A percentile compares a stretch with the other conserved stretches of the same genome.
These are phyloP conservation scores for Globisporangium recalcitrans DNA, from an alignment of 352 stramenopile genomes.

Conservation along the genomic window DNA sequence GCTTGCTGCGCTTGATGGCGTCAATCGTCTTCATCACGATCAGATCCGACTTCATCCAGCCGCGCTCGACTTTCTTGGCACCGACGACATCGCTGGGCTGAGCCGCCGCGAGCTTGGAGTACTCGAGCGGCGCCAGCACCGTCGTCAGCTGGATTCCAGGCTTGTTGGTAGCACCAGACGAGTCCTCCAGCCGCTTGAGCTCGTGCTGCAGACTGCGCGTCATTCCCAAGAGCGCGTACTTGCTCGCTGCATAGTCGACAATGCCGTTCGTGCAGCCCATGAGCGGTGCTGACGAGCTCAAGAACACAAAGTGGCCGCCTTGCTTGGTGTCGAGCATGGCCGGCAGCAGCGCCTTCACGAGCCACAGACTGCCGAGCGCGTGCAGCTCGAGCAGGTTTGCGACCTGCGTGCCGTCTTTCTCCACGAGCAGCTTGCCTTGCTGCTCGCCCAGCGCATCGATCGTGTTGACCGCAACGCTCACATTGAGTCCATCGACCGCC, in stretches of 20 bases:
- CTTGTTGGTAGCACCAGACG: neutral
- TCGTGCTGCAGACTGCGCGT: constrained; percentile 10
- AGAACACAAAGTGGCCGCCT: constrained; percentile 17
- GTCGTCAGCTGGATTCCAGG: constrained; percentile 12
- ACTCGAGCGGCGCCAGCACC: constrained; percentile 13
- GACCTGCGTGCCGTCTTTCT: constrained; percentile 6
- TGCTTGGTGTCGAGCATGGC: constrained; percentile 7
- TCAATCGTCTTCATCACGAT: constrained; percentile 10
- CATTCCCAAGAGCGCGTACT: constrained; percentile 15
- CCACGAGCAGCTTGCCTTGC: neutral
- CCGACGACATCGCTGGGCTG: neutral
- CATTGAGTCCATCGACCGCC: neutral
- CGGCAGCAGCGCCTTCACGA: constrained; percentile 16
- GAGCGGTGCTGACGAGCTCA: constrained; percentile 15
- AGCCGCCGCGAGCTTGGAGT: constrained; percentile 2
- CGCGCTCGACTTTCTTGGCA: constrained; percentile 7
- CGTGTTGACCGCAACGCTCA: constrained; percentile 16
- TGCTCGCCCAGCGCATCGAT: constrained; percentile 3
- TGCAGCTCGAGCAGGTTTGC: constrained; percentile 6
- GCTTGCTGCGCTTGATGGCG: constrained; percentile 18
- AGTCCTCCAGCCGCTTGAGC: constrained; percentile 3
- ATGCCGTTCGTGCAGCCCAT: constrained; percentile 5
- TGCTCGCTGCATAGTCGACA: constrained; percentile 18
- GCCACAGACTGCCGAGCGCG: constrained; percentile 13
- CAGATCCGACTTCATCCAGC: constrained; percentile 15